These are phyloP conservation scores for Chytriomyces sp. DNA, from an alignment of 192 early-diverging fungal genomes.

Conservation along the genomic window DNA sequence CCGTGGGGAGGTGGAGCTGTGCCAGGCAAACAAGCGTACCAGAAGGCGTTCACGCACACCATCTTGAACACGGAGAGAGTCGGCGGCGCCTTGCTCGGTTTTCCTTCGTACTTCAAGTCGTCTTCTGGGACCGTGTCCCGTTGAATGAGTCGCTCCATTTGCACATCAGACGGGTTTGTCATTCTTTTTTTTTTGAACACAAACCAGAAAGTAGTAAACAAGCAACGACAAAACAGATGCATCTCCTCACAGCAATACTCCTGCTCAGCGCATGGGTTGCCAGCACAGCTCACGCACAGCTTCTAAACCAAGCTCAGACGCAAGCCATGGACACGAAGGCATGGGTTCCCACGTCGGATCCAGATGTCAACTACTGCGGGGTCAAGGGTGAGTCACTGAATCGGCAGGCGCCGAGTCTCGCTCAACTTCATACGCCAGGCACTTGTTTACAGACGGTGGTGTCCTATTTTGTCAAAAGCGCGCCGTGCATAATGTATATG, in stretches of 20 bases:
- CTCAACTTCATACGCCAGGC: neutral
- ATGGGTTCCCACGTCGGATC: neutral
- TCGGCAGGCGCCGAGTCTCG: no score
- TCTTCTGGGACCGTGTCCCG: neutral
- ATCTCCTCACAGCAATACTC: no score
- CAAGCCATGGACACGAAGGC: constrained; percentile 1
- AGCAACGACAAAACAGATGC: no score
- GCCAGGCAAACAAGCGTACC: constrained; percentile 29
- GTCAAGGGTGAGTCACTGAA: neutral
- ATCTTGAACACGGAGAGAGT: constrained; percentile 3
- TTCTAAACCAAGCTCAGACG: neutral
- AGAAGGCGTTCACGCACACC: constrained; percentile 44
- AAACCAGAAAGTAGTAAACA: neutral
- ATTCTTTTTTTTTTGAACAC: neutral
- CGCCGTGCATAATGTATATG: constrained; percentile 18
- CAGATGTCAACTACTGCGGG: neutral
- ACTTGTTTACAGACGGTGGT: neutral
- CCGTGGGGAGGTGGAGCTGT: neutral
- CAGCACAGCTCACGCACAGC: neutral
- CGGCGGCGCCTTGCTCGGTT: neutral
- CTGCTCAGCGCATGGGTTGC: no score
- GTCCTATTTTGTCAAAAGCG: neutral
- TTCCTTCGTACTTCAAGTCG: neutral
- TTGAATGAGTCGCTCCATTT: neutral
- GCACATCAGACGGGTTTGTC: neutral